Conservation (phyloP, 2,329 filamentous ascomycete species). For the Monosporascus sp. region DNA sequence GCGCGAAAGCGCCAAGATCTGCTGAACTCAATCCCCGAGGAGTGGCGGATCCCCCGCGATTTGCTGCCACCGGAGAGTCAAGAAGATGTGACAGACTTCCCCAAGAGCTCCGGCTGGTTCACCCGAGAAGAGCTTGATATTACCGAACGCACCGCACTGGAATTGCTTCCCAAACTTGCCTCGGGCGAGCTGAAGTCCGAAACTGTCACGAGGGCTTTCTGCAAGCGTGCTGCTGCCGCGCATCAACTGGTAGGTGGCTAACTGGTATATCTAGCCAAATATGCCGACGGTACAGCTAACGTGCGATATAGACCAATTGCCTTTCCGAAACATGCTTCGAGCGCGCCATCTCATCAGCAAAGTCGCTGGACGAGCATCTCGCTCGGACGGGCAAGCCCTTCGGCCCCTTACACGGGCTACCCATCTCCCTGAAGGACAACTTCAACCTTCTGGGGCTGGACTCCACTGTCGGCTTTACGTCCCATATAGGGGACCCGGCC, state of each 20-base stretch:
- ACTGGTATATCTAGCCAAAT: not conserved
- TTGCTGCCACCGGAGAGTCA: slow-evolving; percentile 49
- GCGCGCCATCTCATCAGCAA: slow-evolving; percentile 43
- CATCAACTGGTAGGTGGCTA: slow-evolving; percentile 28
- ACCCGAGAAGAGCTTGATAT: slow-evolving; percentile 36
- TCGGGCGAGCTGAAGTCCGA: slow-evolving; percentile 32
- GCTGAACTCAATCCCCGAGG: slow-evolving; percentile 45
- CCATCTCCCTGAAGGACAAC: slow-evolving; percentile 65
- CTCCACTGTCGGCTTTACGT: slow-evolving; percentile 58
- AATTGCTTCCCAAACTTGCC: slow-evolving; percentile 31
- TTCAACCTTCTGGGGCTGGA: slow-evolving; percentile 59
- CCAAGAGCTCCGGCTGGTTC: slow-evolving; percentile 55
- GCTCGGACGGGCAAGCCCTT: slow-evolving; percentile 38
- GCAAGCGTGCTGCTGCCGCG: slow-evolving; percentile 33
- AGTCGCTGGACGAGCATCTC: slow-evolving; percentile 44
- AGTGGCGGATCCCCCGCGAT: slow-evolving; percentile 51
- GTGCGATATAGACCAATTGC: slow-evolving; percentile 36
- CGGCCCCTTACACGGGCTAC: slow-evolving; percentile 63
- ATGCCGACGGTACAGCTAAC: too few relatives aligned
- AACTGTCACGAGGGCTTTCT: slow-evolving; percentile 32
- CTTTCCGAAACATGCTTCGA: slow-evolving; percentile 51
- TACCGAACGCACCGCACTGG: slow-evolving; percentile 27
- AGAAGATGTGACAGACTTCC: slow-evolving; percentile 52
- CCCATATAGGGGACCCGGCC: slow-evolving; percentile 55
- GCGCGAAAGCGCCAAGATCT: slow-evolving; percentile 40